Conservation (phyloP, 495 filamentous ascomycete genomes). For the Ramalina peruviana region DNA sequence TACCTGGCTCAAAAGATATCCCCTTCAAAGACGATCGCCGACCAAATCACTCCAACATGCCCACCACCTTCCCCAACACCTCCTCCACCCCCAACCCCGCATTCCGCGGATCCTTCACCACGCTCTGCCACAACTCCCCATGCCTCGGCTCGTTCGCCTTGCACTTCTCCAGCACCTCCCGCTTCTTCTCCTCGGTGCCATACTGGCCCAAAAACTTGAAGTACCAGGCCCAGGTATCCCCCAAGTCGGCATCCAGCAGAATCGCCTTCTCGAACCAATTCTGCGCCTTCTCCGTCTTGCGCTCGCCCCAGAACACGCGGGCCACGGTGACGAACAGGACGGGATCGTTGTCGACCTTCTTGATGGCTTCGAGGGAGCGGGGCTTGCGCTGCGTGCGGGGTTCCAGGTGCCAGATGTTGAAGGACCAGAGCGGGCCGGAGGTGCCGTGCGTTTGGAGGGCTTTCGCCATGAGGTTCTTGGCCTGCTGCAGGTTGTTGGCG, state of each 20-base stretch:
- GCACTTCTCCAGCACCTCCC: constrained; percentile 64
- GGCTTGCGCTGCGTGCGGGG: constrained; percentile 81
- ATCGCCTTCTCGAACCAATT: constrained; percentile 97
- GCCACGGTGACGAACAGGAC: constrained; percentile 66
- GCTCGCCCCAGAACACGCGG: constrained; percentile 63
- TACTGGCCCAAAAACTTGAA: constrained; percentile 84
- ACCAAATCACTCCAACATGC: constrained; percentile 31
- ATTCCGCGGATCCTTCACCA: constrained; percentile 76
- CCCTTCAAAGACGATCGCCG: too few species aligned
- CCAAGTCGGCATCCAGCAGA: constrained; percentile 66
- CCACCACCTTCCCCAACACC: constrained; percentile 62
- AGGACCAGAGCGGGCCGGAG: constrained; percentile 81
- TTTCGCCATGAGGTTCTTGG: constrained; percentile 80
- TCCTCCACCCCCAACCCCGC: constrained; percentile 61
- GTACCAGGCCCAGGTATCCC: constrained; percentile 98
- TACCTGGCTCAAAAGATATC: not conserved
- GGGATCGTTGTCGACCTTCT: constrained; percentile 88
- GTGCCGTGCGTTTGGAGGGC: constrained; percentile 84
- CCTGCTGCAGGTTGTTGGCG: constrained; percentile 69
- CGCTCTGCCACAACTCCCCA: constrained; percentile 80
- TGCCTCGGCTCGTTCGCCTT: constrained; percentile 69
- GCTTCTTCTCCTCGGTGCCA: constrained; percentile 82
- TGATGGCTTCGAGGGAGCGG: constrained; percentile 81
- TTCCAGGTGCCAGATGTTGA: constrained; percentile 90
- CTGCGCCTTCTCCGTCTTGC: constrained; percentile 77